Evolutionary conservation across 2,329 filamentous ascomycete species (phyloP).

Genomic region (Aspergillus alliaceus): DNA sequence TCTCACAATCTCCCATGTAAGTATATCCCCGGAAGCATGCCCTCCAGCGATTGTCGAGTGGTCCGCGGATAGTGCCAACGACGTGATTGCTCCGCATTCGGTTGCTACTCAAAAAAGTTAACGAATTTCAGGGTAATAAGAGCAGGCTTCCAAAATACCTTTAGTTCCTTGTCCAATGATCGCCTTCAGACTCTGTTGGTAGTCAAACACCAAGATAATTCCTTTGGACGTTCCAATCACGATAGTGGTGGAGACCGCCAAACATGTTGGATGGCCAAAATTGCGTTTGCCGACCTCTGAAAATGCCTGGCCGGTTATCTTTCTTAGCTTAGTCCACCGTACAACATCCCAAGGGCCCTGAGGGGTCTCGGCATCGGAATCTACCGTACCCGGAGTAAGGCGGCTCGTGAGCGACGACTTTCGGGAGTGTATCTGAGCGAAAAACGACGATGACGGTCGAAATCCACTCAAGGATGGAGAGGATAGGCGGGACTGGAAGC

Average conservation of each 20-base stretch:
- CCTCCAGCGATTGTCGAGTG: slow-evolving; percentile 89
- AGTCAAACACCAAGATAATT: slow-evolving; percentile 93
- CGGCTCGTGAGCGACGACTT: slow-evolving; percentile 77
- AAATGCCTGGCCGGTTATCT: slow-evolving; percentile 84
- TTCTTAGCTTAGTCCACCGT: slow-evolving; percentile 89
- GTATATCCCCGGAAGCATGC: slow-evolving; percentile 86
- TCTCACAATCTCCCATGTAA: slow-evolving; percentile 89
- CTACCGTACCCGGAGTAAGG: slow-evolving; percentile 56
- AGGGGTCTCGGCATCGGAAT: slow-evolving; percentile 66
- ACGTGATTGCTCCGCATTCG: slow-evolving; percentile 83
- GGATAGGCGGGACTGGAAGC: slow-evolving; percentile 85
- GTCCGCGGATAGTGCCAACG: slow-evolving; percentile 88
- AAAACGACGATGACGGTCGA: slow-evolving; percentile 73
- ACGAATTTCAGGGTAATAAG: not conserved
- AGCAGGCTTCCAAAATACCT: slow-evolving; percentile 51
- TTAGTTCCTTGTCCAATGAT: slow-evolving; percentile 94
- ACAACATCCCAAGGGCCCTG: slow-evolving; percentile 95
- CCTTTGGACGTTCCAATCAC: slow-evolving; percentile 92
- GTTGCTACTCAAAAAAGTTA: slow-evolving; percentile 58
- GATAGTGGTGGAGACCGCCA: slow-evolving; percentile 83
- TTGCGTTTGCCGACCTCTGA: slow-evolving; percentile 89
- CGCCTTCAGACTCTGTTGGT: slow-evolving; percentile 89
- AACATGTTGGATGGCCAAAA: slow-evolving; percentile 87
- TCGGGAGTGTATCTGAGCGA: slow-evolving; percentile 74
- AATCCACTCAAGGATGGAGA: slow-evolving; percentile 61